These are phyloP conservation scores for Nowakowskiella sp. DNA, from an alignment of 192 early-diverging fungal species.

Conservation along the genomic window DNA sequence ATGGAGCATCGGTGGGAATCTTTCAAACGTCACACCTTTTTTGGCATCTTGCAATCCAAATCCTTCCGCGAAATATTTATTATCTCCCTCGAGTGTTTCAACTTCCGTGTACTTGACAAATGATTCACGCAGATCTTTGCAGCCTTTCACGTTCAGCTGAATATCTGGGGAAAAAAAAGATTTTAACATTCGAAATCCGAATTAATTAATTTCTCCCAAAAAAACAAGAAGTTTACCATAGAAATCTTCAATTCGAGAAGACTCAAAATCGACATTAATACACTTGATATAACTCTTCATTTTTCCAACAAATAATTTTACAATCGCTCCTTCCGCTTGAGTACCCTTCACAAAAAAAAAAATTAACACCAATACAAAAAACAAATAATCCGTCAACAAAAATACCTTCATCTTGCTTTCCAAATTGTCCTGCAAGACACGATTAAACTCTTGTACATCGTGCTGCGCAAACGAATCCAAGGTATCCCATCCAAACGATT, in stretches of 20 bases:
- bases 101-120: conserved; percentile 85
- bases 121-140: conserved; percentile 73
- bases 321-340: conserved; percentile 83
- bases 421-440: conserved; percentile 92
- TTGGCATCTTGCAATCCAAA: conserved; percentile 89
- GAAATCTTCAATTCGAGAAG: conserved; percentile 87
- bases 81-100: conserved; percentile 92
- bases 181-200: neutral
- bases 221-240: conserved; percentile 52
- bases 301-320: conserved; percentile 87
- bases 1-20: conserved; percentile 89
- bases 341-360: conserved; percentile 50
- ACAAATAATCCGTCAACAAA: no score
- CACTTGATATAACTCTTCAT: conserved; percentile 98
- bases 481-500: conserved; percentile 98
- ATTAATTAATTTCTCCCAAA: neutral
- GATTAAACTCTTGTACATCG: conserved; percentile 98
- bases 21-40: conserved; percentile 92
- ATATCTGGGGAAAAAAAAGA: conserved; percentile 67
- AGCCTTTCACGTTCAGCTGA: conserved; percentile 94
- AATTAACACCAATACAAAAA: neutral
- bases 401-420: conserved; percentile 94
- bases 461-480: conserved; percentile 94
- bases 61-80: conserved; percentile 93
- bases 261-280: conserved; percentile 90